A percentile compares a stretch with the other conserved stretches of the same genome.
Evolutionary conservation across 352 stramenopile species (phyloP).

Genomic region (Phytophthora sp.): DNA sequence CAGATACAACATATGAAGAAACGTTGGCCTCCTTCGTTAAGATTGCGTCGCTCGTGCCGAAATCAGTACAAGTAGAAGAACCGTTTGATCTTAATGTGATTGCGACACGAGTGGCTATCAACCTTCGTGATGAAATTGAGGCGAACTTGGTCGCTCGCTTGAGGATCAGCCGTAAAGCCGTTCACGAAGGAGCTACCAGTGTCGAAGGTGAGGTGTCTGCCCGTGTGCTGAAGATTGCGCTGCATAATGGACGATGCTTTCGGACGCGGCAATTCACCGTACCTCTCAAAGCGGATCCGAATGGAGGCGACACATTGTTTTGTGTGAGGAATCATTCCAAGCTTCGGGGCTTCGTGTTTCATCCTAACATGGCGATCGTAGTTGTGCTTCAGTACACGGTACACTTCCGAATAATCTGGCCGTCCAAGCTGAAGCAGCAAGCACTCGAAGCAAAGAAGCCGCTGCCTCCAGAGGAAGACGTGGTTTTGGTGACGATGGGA

Average conservation of each 20-base stretch:
- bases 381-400: conserved; percentile 89
- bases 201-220: conserved; percentile 76
- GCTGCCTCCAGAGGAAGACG: conserved; percentile 70
- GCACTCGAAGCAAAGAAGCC: conserved; percentile 61
- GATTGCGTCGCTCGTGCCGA: conserved; percentile 67
- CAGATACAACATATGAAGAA: conserved; percentile 53
- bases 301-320: conserved; percentile 70
- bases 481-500: conserved; percentile 78
- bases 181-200: conserved; percentile 50
- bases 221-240: conserved; percentile 80
- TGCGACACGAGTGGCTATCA: conserved; percentile 60
- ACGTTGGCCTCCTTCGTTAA: conserved; percentile 61
- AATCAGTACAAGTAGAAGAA: conserved; percentile 60
- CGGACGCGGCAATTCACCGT: conserved; percentile 67
- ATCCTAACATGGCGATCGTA: conserved; percentile 82
- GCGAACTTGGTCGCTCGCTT: conserved; percentile 65
- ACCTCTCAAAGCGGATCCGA: conserved; percentile 67
- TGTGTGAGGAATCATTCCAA: conserved; percentile 54
- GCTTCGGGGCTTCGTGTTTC: conserved; percentile 78
- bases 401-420: conserved; percentile 80
- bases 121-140: conserved; percentile 77
- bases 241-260: conserved; percentile 91
- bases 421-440: conserved; percentile 67
- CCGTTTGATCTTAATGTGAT: conserved; percentile 65
- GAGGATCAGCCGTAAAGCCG: conserved; percentile 62